phyloP scores from a whole-genome alignment of 164 flowering plant species.

The Vitis rotundifolia region DNA sequence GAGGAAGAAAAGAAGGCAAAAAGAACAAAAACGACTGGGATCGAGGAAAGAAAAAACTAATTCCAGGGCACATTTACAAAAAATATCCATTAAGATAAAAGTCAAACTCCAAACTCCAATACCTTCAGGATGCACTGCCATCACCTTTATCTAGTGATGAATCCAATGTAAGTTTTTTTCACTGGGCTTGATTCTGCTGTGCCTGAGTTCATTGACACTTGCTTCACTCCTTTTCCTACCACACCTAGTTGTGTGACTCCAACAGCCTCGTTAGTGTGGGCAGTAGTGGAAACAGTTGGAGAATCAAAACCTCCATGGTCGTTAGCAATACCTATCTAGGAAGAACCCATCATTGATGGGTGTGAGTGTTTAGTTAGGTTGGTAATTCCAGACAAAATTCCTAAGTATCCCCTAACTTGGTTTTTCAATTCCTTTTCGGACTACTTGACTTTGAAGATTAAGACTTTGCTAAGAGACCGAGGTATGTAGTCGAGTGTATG shows the following conservation, averaged over 20 bases:
- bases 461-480: too few species aligned
- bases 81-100: not conserved
- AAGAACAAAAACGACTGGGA: conserved; percentile 19
- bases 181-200: conserved; percentile 38
- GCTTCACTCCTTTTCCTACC: conserved; percentile 95
- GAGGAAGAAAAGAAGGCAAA: not conserved
- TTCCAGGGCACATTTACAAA: conserved; percentile 49
- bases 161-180: conserved; percentile 53
- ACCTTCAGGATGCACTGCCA: conserved; percentile 29
- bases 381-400: too few species aligned
- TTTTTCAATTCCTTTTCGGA: too few species aligned
- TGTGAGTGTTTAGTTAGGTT: too few species aligned
- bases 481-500: too few species aligned
- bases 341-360: conserved; percentile 44
- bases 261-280: conserved; percentile 56
- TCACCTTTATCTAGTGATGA: conserved; percentile 33
- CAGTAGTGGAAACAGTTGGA: conserved; percentile 52
- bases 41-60: conserved; percentile 16
- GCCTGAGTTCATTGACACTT: conserved; percentile 48
- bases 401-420: too few species aligned
- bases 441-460: too few species aligned
- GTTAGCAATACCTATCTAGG: conserved; percentile 42
- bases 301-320: conserved; percentile 47
- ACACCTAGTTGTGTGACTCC: conserved; percentile 88
- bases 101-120: not conserved